Evolutionary conservation across 306 rosid genomes (phyloP), one percentile per base, ranked within the genome.

Genomic region (Erythrophleum fordii): DNA sequence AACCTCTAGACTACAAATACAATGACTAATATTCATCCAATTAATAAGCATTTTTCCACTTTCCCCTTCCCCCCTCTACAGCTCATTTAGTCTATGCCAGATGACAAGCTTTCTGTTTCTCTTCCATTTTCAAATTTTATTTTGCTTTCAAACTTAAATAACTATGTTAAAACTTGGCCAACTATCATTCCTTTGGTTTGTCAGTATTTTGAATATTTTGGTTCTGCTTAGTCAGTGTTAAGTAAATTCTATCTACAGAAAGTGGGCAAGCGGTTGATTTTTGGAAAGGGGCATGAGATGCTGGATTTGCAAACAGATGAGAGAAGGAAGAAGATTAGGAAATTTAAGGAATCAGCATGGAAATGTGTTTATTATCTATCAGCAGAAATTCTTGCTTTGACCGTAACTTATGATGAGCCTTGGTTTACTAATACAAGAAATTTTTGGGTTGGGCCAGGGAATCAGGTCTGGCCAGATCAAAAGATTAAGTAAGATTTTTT

Each of bases 401-500:
- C 59, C 53, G 98, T 93, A 56, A 96, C 98, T 69, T 90, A 86
- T 68, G 78, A 88, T 17, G 99, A 96, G 85, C 97, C 98, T 72
- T 96, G 99, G 99, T 96, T 93, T 86, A 85, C 91, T 18, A 80
- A 89, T 78, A 96, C 99, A 26, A 89, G 74, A 84, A 77, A 83
- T 68, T 93, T 96, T 84, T 96, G 99, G 99, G 92, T 92, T 18
- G 99, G 99, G 44, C 99, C 99, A n/a, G 99, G 93, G 78, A 66
- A 84, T 82, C 98, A 96, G 89, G 90, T 93, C 78, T 96, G 99
- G 99, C 99, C 99, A 62, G 98, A 96, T 88, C 99, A 96, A 83
- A 87, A 88, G 83, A 91, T 83, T 73, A 96, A 96, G 99, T 96
- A 85, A 88, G 91, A 73, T 80, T 76, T 11, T 76, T 58, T 23